Conservation (phyloP, 192 early-diverging fungal genomes). For the Dissophora ornata region DNA sequence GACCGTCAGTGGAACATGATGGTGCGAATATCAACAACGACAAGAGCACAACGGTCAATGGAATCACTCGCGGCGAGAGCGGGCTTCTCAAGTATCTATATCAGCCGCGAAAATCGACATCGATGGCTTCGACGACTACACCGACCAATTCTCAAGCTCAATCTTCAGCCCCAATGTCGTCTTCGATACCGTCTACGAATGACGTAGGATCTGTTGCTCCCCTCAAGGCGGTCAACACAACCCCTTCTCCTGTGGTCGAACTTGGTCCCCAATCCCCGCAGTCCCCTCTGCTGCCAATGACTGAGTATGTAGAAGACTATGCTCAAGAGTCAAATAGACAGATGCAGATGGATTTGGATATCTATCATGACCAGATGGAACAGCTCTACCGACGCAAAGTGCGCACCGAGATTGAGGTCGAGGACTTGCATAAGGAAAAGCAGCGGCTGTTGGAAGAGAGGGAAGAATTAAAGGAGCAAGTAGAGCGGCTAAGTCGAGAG, state of each 20-base stretch:
- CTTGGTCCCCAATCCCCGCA: too few species aligned
- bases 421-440: constrained; percentile 18
- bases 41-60: not conserved
- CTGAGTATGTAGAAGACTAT: not conserved
- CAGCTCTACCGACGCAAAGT: constrained; percentile 32
- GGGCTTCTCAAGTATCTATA: constrained; percentile 39
- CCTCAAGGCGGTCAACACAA: not conserved
- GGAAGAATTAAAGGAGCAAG: constrained; percentile 12
- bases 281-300: too few species aligned
- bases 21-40: not conserved
- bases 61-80: constrained; percentile 5
- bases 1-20: not conserved
- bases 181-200: not conserved
- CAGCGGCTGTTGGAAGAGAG: constrained; percentile 10
- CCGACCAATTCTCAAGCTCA: not conserved
- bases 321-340: not conserved
- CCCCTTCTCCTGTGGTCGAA: too few species aligned
- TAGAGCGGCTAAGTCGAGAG: constrained; percentile 26
- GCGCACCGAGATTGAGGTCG: constrained; percentile 26
- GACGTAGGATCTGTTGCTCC: not conserved
- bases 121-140: not conserved
- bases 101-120: constrained; percentile 22
- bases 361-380: constrained; percentile 36
- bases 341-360: constrained; percentile 8
- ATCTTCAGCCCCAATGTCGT: not conserved